These are phyloP conservation scores for Cronartium quercuum DNA, from an alignment of 1,284 basidiomycete species.

Conservation along the genomic window DNA sequence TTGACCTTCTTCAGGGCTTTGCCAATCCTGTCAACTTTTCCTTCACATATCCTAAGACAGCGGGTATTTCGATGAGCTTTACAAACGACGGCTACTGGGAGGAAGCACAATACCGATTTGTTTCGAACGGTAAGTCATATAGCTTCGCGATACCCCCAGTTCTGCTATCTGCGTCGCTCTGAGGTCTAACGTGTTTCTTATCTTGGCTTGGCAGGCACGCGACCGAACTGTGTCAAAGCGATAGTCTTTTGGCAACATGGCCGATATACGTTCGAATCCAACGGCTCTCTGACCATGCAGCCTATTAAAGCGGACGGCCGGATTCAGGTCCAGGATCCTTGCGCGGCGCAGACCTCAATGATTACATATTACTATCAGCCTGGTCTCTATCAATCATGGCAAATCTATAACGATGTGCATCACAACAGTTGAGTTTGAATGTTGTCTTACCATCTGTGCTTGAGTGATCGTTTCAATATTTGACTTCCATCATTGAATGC, in stretches of 20 bases:
- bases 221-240: conserved; percentile 45
- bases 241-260: conserved; percentile 49
- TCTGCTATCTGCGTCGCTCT: background rate
- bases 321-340: conserved; percentile 40
- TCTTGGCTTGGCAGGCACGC: conserved; percentile 23
- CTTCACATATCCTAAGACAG: conserved; percentile 45
- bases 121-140: conserved; percentile 43
- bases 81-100: conserved; percentile 48
- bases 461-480: background rate
- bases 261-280: conserved; percentile 44
- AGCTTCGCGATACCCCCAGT: conserved; percentile 3
- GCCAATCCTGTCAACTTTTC: conserved; percentile 47
- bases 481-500: background rate
- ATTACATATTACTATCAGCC: conserved; percentile 41
- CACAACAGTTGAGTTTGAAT: conserved; percentile 21
- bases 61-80: conserved; percentile 48
- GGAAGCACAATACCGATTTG: conserved; percentile 46
- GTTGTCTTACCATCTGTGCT: background rate
- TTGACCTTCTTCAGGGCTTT: conserved; percentile 41
- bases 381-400: conserved; percentile 20
- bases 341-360: conserved; percentile 40
- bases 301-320: conserved; percentile 43
- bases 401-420: conserved; percentile 34
- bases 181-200: no score
- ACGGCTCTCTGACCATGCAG: conserved; percentile 42